Conservation (phyloP, 73 alveolate species). For the Tetrahymena elliotti region DNA sequence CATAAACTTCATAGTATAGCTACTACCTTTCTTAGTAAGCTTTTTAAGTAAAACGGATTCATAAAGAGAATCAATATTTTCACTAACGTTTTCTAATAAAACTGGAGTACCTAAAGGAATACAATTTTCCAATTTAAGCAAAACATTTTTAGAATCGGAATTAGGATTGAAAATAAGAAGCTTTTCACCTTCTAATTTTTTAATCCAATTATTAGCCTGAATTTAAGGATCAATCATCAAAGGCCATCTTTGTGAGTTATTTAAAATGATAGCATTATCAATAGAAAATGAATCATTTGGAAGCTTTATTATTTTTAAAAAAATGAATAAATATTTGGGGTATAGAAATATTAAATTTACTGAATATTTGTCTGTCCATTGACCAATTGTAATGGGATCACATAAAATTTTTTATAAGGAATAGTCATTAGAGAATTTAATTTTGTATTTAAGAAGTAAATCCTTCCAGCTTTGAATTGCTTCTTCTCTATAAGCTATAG, state of each 20-base stretch:
- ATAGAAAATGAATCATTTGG: constrained; percentile 95
- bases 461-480: constrained; percentile 86
- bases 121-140: constrained; percentile 78
- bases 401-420: constrained; percentile 86
- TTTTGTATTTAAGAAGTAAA: constrained; percentile 43
- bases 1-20: constrained; percentile 67
- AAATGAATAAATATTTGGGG: constrained; percentile 20
- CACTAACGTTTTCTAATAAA: constrained; percentile 94
- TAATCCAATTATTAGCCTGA: constrained; percentile 94
- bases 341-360: constrained; percentile 28
- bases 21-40: constrained; percentile 83
- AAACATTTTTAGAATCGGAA: constrained; percentile 69
- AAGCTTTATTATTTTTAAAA: constrained; percentile 62
- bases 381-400: constrained; percentile 94
- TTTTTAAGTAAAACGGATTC: constrained; percentile 90
- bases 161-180: constrained; percentile 67
- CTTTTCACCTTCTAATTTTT: constrained; percentile 66
- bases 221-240: constrained; percentile 98
- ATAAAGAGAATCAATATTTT: constrained; percentile 81
- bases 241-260: constrained; percentile 98
- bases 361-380: constrained; percentile 82
- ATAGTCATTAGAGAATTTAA: constrained; percentile 48
- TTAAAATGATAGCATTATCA: constrained; percentile 95
- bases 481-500: constrained; percentile 89
- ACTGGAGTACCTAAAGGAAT: constrained; percentile 91